These are phyloP conservation scores for Colletotrichum aenigma DNA, from an alignment of 2,329 filamentous ascomycete genomes.

Conservation along the genomic window DNA sequence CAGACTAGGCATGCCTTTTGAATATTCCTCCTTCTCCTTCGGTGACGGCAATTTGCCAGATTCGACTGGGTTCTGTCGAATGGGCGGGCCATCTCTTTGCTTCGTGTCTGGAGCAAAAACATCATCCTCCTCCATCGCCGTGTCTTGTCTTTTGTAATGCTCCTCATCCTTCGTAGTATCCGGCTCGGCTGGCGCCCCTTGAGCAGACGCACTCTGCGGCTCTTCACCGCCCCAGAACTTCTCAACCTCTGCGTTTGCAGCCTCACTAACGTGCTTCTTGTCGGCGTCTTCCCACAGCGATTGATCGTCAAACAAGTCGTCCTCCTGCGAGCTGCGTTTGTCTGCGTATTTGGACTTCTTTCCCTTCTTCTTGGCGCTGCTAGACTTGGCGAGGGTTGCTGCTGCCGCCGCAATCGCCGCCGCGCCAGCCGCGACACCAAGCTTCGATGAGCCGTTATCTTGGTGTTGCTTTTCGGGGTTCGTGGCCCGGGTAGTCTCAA, in stretches of 20 bases:
- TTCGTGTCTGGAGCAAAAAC: not conserved
- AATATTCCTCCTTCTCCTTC: not conserved
- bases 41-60: not conserved
- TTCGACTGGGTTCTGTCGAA: not conserved
- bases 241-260: constrained; percentile 27
- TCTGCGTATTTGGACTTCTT: constrained; percentile 42
- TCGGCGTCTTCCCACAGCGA: constrained; percentile 49
- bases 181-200: not conserved
- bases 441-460: not conserved
- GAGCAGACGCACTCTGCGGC: not conserved
- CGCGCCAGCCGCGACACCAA: constrained; percentile 23
- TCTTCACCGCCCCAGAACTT: constrained; percentile 33
- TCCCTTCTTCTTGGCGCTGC: constrained; percentile 34
- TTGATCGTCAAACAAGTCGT: constrained; percentile 50
- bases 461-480: not conserved
- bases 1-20: constrained; percentile 12
- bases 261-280: constrained; percentile 32
- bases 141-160: not conserved
- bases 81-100: not conserved
- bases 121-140: not conserved
- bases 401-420: constrained; percentile 32
- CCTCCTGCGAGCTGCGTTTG: constrained; percentile 39
- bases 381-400: constrained; percentile 33
- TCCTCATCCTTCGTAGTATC: not conserved
- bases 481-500: not conserved